Base-by-base conservation (phyloP, 1,139 yeast genomes). In the Yamadazyma triangularis region DNA sequence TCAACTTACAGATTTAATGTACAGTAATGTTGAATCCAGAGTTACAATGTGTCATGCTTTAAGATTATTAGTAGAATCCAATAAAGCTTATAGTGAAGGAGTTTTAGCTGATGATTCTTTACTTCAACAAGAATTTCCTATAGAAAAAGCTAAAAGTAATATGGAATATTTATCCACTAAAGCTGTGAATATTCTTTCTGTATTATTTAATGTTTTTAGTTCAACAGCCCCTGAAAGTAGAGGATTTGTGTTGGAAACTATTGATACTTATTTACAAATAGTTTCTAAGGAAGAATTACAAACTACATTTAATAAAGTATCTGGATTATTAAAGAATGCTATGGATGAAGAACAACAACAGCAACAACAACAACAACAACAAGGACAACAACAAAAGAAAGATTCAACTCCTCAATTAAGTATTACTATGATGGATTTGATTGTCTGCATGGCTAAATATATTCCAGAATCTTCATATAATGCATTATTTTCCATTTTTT, bases 341-440 rank as follows among this genome's bases (percentile, higher is more conserved):
- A 65, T 91, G 59, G 87, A 82, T 34, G 78, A 77, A 35, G 88
- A 79, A 50, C 56, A 55, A 4, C 35, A 36, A 4, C 35, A 38
- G 14, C 11, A 18, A 19, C 9, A 13, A 22, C 8, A 5, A 11
- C 18, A 22, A 15, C 7, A 10, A 6, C 23, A n/a, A 24, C 21
- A 23, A 23, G 15, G 16, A n/a, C 15, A 13, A 23, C 19, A 36
- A 10, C 18, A 34, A 18, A 36, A 41, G 25, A 44, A 44, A 18
- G 53, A 35, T 40, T 52, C 36, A 33, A 59, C 64, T 24, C 70
- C 80, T 2, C 75, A 75, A 36, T 64, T 85, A 45, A 75, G 88
- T 44, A 75, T 83, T 18, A 87, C 96, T 9, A 79, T 91, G 85
- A 73, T 91, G 81, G 98, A 93, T 53, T 70, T 91, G 37, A 73